A percentile compares a stretch with the other conserved stretches of the same genome.
These are phyloP conservation scores for Rhizopus delemar DNA, from an alignment of 371 early-diverging fungal genomes.

Conservation along the genomic window DNA sequence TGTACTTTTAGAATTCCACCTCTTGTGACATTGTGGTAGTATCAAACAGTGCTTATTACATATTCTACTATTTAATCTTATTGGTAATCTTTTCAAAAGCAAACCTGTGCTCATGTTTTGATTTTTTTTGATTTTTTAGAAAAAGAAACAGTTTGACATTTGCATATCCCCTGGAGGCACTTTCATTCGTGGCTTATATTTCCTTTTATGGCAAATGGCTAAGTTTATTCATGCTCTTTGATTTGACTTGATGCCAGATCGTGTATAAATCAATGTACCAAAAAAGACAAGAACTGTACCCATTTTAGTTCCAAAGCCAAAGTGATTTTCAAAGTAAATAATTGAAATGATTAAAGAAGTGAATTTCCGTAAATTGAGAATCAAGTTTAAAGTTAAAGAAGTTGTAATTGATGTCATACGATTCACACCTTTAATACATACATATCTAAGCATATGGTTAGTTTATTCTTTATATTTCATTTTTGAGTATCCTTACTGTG, in stretches of 20 bases:
- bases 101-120: conserved; percentile 1
- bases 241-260: conserved; percentile 6
- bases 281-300: conserved; percentile 76
- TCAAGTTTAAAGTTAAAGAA: conserved; percentile 82
- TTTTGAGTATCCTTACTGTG: conserved; percentile 64
- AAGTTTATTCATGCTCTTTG: not conserved
- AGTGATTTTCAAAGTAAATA: conserved; percentile 78
- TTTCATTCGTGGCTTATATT: not conserved
- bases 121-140: not conserved
- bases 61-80: not conserved
- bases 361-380: conserved; percentile 85
- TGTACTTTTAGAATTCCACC: conserved; percentile 36
- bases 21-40: conserved; percentile 5
- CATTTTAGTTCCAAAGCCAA: conserved; percentile 62
- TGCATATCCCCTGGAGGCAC: not conserved
- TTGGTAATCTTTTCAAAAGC: not conserved
- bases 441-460: conserved; percentile 45
- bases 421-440: conserved; percentile 88
- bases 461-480: not conserved
- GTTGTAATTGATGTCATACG: conserved; percentile 75
- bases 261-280: conserved; percentile 78
- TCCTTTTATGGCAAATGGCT: too few species aligned
- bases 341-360: conserved; percentile 79
- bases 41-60: not conserved
- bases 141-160: not conserved